A percentile compares a stretch with the other conserved stretches of the same genome.
These are phyloP conservation scores for Parasitella parasitica DNA, from an alignment of 371 early-diverging fungal genomes.

Conservation along the genomic window DNA sequence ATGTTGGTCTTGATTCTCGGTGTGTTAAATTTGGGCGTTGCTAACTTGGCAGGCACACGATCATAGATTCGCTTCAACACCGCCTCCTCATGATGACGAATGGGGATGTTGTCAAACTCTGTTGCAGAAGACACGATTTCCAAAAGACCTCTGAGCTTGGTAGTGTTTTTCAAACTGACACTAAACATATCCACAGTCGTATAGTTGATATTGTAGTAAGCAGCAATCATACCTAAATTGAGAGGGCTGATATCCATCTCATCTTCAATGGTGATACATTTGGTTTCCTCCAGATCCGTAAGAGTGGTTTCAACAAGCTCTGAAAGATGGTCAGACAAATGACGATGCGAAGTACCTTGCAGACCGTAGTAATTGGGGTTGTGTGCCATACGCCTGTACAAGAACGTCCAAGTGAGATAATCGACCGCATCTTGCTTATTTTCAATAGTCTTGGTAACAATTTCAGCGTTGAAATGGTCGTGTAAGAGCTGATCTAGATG, in stretches of 20 bases:
- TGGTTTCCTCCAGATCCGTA: slow-evolving; percentile 80
- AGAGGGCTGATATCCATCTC: slow-evolving; percentile 82
- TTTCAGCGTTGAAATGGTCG: slow-evolving; percentile 95
- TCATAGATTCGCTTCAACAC: slow-evolving; percentile 79
- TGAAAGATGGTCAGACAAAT: slow-evolving; percentile 90
- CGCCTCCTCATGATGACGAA: slow-evolving; percentile 90
- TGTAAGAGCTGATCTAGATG: slow-evolving; percentile 87
- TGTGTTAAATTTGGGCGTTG: slow-evolving; percentile 64
- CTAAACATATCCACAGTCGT: slow-evolving; percentile 92
- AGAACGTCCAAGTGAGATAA: slow-evolving; percentile 95
- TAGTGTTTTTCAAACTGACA: slow-evolving; percentile 79
- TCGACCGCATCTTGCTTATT: slow-evolving; percentile 98
- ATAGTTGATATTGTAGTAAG: slow-evolving; percentile 94
- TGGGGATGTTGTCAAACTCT: slow-evolving; percentile 89
- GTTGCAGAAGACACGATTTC: slow-evolving; percentile 91
- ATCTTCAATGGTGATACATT: slow-evolving; percentile 88
- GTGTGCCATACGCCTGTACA: slow-evolving; percentile 91
- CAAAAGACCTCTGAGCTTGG: slow-evolving; percentile 87
- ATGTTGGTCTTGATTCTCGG: slow-evolving; percentile 91
- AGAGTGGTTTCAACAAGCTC: slow-evolving; percentile 92
- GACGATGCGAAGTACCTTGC: slow-evolving; percentile 82
- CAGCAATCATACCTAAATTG: slow-evolving; percentile 96
- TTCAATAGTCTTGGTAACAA: slow-evolving; percentile 91
- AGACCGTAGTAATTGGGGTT: slow-evolving; percentile 97
- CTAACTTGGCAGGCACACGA: slow-evolving; percentile 76